phyloP scores from a whole-genome alignment of 2,329 filamentous ascomycete genomes.

The Trichoderma semiorbis region DNA sequence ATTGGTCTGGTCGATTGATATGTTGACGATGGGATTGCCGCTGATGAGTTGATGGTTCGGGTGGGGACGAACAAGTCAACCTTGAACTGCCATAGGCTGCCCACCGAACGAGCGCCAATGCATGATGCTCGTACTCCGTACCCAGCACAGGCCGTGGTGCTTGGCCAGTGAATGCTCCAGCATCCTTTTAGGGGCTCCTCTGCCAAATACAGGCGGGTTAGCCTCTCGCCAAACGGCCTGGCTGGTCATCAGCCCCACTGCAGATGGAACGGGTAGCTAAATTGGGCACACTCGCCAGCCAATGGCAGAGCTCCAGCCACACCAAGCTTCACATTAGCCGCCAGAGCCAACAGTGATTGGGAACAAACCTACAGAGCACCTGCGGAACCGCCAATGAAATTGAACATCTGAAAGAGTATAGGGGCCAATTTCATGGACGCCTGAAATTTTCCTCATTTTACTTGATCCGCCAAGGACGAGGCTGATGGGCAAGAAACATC shows the following conservation, averaged over 20 bases:
- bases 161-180: neutral
- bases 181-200: neutral
- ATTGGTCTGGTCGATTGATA: conserved; percentile 8
- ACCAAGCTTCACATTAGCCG: conserved; percentile 19
- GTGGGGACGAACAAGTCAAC: conserved; percentile 5
- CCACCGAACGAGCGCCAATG: neutral
- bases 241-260: neutral
- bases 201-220: neutral
- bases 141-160: neutral
- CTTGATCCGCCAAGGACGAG: neutral
- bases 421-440: neutral
- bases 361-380: neutral
- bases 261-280: conserved; percentile 12
- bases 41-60: conserved; percentile 15
- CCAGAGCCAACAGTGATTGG: conserved; percentile 10
- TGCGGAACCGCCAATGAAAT: neutral
- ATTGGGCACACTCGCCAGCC: conserved; percentile 9
- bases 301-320: conserved; percentile 10
- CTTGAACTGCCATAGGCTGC: neutral
- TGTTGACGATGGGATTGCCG: conserved; percentile 4
- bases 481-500: neutral
- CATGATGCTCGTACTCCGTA: neutral
- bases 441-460: conserved; percentile 2
- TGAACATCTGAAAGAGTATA: neutral
- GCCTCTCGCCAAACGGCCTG: conserved; percentile 4